Conservation (phyloP, 2,329 filamentous ascomycete species). For the Cladosporium sp. region DNA sequence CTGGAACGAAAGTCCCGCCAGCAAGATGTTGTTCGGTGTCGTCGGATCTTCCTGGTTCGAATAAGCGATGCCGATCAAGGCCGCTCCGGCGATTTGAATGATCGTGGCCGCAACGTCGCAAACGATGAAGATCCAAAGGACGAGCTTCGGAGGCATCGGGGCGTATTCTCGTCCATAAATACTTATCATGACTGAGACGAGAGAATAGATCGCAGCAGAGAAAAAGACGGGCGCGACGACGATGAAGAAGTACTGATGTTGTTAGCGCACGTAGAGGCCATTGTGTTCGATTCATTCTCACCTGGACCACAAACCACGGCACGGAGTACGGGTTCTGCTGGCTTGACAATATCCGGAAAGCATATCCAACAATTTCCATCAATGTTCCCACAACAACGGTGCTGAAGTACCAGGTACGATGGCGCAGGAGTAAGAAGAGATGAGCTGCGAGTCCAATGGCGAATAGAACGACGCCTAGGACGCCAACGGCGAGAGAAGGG, state of each 20-base stretch:
- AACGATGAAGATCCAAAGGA: conserved; percentile 53
- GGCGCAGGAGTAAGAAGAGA: conserved; percentile 30
- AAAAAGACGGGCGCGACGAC: conserved; percentile 57
- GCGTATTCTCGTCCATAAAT: conserved; percentile 42
- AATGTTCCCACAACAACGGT: conserved; percentile 43
- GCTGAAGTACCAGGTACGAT: conserved; percentile 46
- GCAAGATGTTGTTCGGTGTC: conserved; percentile 52
- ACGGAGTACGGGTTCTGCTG: conserved; percentile 51
- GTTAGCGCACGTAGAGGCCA: not conserved
- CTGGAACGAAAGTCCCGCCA: conserved; percentile 54
- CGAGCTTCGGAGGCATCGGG: conserved; percentile 43
- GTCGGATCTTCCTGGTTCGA: conserved; percentile 49
- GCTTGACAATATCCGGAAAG: conserved; percentile 46
- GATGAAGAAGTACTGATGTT: conserved; percentile 52
- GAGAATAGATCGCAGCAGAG: conserved; percentile 53
- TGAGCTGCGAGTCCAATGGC: conserved; percentile 39
- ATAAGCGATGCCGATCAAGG: conserved; percentile 48
- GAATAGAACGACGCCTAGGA: conserved; percentile 45
- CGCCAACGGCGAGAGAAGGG: conserved; percentile 42
- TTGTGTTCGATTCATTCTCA: not conserved
- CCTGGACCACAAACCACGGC: conserved; percentile 51
- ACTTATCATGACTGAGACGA: conserved; percentile 49
- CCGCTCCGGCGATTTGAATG: conserved; percentile 52
- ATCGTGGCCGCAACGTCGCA: conserved; percentile 52
- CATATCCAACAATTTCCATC: conserved; percentile 50